Evolutionary conservation across 1,139 yeast species (phyloP).

Genomic region (Taphrina deformans): DNA sequence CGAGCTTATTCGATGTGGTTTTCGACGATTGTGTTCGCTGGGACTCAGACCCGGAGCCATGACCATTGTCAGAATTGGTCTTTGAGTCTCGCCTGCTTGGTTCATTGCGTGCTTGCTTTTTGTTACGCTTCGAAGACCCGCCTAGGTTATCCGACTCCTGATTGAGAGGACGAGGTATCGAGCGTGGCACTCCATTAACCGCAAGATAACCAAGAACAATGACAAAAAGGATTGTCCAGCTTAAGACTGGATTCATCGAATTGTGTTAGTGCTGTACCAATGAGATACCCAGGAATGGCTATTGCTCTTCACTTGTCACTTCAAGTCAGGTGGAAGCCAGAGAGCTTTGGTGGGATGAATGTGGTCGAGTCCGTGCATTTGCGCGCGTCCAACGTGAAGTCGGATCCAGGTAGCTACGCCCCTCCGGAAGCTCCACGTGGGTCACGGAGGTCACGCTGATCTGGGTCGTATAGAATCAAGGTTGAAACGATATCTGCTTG

Average conservation of each 20-base stretch:
- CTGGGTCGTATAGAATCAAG: background rate
- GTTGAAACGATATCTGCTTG: background rate
- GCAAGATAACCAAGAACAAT: slow-evolving; percentile 13
- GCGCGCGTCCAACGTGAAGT: background rate
- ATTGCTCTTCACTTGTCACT: too few relatives aligned
- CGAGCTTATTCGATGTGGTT: background rate
- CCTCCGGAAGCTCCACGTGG: background rate
- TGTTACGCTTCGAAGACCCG: background rate
- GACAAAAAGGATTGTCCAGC: slow-evolving; percentile 16
- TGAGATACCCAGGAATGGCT: too few relatives aligned
- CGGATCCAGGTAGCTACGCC: background rate
- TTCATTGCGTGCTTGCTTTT: background rate
- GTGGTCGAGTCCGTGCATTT: background rate
- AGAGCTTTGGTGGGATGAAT: background rate
- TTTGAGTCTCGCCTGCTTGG: background rate
- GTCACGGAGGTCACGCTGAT: background rate
- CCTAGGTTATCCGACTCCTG: background rate
- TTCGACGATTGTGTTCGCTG: background rate
- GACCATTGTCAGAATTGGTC: background rate
- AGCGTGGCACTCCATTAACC: slow-evolving; percentile 8
- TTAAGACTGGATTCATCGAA: slow-evolving; percentile 14
- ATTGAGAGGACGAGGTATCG: background rate
- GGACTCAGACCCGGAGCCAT: background rate
- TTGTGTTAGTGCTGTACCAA: too few relatives aligned
- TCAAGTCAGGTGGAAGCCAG: too few relatives aligned